Evolutionary conservation across 495 filamentous ascomycete species (phyloP).

Genomic region (Bryoglossum gracile): DNA sequence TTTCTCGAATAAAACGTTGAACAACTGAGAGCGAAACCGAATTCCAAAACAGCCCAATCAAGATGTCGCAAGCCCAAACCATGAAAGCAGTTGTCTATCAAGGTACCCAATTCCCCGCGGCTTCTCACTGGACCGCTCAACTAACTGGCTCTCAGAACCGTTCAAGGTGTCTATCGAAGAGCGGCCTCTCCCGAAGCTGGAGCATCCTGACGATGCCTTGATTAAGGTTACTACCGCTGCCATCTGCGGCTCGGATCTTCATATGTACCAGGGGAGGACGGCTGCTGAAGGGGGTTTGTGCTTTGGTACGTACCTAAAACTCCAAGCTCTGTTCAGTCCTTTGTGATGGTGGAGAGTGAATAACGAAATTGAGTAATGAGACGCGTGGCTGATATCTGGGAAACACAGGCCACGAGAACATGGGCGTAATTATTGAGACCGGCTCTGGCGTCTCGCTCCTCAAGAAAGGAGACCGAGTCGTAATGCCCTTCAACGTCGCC

Average conservation of each 20-base stretch:
- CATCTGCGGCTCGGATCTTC: conserved; percentile 40
- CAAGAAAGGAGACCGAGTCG: conserved; percentile 47
- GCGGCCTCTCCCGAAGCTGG: conserved; percentile 40
- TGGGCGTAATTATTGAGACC: conserved; percentile 40
- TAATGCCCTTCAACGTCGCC: conserved; percentile 53
- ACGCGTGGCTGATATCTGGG: no score
- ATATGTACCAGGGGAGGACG: conserved; percentile 14
- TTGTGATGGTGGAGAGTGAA: no score
- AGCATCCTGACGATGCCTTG: conserved; percentile 48
- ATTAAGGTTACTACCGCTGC: conserved; percentile 51
- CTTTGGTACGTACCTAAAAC: conserved; percentile 25
- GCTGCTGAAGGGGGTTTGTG: conserved; percentile 10
- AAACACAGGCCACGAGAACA: conserved; percentile 50
- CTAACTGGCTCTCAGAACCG: conserved; percentile 11
- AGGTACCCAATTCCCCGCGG: conserved; percentile 2
- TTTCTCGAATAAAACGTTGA: background rate
- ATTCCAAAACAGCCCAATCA: no score
- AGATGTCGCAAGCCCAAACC: conserved; percentile 19
- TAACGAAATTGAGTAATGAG: no score
- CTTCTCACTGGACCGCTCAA: background rate
- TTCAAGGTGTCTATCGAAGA: conserved; percentile 26
- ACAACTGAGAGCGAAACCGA: no score
- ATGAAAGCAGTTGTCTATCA: conserved; percentile 19
- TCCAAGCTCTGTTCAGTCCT: no score
- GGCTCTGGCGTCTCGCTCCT: conserved; percentile 42